Conservation (phyloP, 768 basidiomycete genomes). For the Termitomyces sp. region DNA sequence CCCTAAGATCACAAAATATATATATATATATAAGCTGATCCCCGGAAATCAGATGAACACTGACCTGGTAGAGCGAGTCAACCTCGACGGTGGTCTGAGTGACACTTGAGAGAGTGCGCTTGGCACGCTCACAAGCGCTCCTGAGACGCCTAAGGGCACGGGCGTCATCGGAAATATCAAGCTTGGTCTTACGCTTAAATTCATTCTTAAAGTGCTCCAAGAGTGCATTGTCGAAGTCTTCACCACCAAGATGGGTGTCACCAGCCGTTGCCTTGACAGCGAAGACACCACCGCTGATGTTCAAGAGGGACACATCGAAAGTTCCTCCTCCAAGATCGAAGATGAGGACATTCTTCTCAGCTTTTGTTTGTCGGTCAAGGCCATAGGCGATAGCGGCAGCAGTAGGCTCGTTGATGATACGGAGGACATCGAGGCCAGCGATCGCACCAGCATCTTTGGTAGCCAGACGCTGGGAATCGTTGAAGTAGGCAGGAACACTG, state of each 20-base stretch:
- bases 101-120: conserved; percentile 97
- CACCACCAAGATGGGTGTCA: conserved; percentile 99
- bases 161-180: conserved; percentile 94
- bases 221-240: conserved; percentile 99
- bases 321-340: conserved; percentile 99
- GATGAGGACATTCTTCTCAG: conserved; percentile 97
- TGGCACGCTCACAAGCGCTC: conserved; percentile 98
- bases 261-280: conserved; percentile 99
- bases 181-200: conserved; percentile 97
- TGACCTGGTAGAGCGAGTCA: conserved; percentile 92
- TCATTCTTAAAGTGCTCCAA: conserved; percentile 99
- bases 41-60: conserved; percentile 14
- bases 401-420: conserved; percentile 99
- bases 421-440: conserved; percentile 96
- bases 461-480: conserved; percentile 98
- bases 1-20: conserved; percentile 54
- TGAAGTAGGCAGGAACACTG: conserved; percentile 98
- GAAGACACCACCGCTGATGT: conserved; percentile 97
- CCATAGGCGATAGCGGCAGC: conserved; percentile 99
- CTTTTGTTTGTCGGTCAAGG: conserved; percentile 90
- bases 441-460: conserved; percentile 99
- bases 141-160: conserved; percentile 95
- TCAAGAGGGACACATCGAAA: conserved; percentile 98
- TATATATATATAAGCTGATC: background rate
- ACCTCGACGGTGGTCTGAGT: conserved; percentile 99